Base-by-base conservation (phyloP, 805 yeast species). In the Wickerhamomyces xylosicus region DNA sequence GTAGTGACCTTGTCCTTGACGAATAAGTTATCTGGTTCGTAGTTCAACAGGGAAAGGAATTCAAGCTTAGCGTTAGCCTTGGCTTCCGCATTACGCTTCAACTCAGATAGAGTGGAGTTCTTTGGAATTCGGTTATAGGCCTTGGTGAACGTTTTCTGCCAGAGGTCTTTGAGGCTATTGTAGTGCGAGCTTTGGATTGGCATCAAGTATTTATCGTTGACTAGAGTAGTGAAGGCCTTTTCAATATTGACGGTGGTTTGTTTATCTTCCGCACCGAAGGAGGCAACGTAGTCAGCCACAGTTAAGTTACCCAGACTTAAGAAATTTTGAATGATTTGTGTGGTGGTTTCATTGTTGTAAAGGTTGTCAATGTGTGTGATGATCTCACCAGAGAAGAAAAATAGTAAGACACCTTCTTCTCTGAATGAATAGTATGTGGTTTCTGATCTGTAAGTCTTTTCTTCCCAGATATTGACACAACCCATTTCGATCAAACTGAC, bases 401-500 rank as follows among this genome's bases (percentile, higher is more conserved):
- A 63, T 40, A 72, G 58, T 45, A 76, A 66, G 16, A 78, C 59
- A 5, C 94, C 95, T 28, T 66, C 67, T 44, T 79, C 80, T 50
- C 79, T 71, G 43, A 77, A 72, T 22, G 64, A 64, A 56, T 87
- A 86, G 49, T 62, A 71, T 1, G 71, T 64, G 0, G 52, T 53
- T 14, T 56, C 45, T 15, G 54, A 56, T 16, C 41, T 50, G 5
- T 50, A 39, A 0, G 47, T 31, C 3, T 51, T 53, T 21, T 76
- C 82, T 15, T 61, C 61, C 76, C 87, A 78, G 51, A 76, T 76
- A 19, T 70, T 70, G 9, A 85, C 77, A 57, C 95, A 82, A 42
- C 83, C 74, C 45, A 85, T 64, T 58, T 90, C 96, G 32, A 89
- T 67, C 50, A 90, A 62, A 7, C 89, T 73, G 4, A 85, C 94